Evolutionary conservation across 768 basidiomycete genomes (phyloP).

Genomic region (Agaricus blazei): DNA sequence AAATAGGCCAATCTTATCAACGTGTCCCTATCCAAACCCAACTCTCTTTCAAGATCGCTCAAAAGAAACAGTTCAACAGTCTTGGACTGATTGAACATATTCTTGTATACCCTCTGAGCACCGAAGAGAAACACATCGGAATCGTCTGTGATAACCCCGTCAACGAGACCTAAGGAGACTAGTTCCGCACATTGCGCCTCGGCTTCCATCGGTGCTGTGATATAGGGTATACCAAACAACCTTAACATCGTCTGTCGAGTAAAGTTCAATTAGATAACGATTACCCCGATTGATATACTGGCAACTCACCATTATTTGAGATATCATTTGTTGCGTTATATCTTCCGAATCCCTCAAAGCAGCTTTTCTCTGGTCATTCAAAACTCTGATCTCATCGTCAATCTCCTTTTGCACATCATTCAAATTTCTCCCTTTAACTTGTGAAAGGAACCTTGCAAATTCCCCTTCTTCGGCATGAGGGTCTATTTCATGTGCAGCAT

Average conservation of each 20-base stretch:
- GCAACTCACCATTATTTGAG: slow-evolving; percentile 65
- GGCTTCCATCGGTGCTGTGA: slow-evolving; percentile 99
- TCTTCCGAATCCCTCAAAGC: slow-evolving; percentile 95
- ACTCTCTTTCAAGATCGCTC: slow-evolving; percentile 78
- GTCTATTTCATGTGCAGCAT: slow-evolving; percentile 85
- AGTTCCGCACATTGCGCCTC: slow-evolving; percentile 98
- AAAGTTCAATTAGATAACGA: background rate
- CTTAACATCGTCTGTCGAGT: slow-evolving; percentile 72
- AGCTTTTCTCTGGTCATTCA: slow-evolving; percentile 81
- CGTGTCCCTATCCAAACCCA: slow-evolving; percentile 81
- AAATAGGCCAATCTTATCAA: slow-evolving; percentile 89
- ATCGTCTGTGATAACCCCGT: slow-evolving; percentile 98
- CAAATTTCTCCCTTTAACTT: slow-evolving; percentile 83
- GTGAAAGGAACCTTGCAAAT: slow-evolving; percentile 89
- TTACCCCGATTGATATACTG: background rate
- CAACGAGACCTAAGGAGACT: slow-evolving; percentile 78
- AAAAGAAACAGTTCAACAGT: slow-evolving; percentile 95
- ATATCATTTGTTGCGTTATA: slow-evolving; percentile 90
- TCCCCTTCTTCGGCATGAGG: slow-evolving; percentile 76
- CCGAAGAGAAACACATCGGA: slow-evolving; percentile 99
- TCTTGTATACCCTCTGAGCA: slow-evolving; percentile 92
- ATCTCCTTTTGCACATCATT: slow-evolving; percentile 83
- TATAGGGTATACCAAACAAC: slow-evolving; percentile 95
- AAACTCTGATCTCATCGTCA: slow-evolving; percentile 79
- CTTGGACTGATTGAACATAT: slow-evolving; percentile 99